Conservation (phyloP, 345 rosid genomes). For the Arabidopsis suecica region DNA sequence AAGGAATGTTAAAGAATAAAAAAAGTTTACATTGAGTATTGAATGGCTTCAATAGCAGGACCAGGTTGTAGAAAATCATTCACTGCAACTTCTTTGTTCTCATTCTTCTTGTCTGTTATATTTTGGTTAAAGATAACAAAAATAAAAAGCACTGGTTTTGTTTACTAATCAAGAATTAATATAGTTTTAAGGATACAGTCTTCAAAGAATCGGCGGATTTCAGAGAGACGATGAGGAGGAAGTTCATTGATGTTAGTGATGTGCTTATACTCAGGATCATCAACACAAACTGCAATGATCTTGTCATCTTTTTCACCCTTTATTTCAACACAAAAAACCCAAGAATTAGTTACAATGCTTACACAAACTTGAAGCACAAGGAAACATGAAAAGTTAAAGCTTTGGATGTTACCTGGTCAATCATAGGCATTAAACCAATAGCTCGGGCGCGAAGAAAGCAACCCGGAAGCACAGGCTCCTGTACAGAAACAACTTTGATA, state of each 20-base stretch:
- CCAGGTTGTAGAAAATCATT: constrained; percentile 75
- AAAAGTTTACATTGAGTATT: constrained; percentile 75
- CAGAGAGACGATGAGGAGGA: constrained; percentile 93
- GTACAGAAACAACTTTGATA: not conserved
- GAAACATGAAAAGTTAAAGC: not conserved
- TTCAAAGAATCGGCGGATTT: constrained; percentile 95
- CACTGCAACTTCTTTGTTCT: constrained; percentile 98
- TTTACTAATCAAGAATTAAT: not conserved
- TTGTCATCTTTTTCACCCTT: constrained; percentile 99
- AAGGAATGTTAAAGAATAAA: not conserved
- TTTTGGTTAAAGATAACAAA: constrained; percentile 38
- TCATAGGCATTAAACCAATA: constrained; percentile 98
- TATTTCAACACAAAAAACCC: not conserved
- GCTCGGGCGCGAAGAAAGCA: constrained; percentile 93
- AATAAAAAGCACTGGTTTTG: not conserved
- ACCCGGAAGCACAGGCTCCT: constrained; percentile 98
- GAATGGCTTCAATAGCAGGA: constrained; percentile 77
- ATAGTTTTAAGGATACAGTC: constrained; percentile 70
- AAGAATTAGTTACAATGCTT: constrained; percentile 1
- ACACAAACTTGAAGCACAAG: not conserved
- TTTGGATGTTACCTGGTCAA: constrained; percentile 66
- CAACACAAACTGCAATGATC: constrained; percentile 96
- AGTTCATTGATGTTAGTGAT: constrained; percentile 78
- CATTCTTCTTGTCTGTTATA: constrained; percentile 87
- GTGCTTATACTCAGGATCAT: constrained; percentile 96